Base-by-base conservation (phyloP, 495 filamentous ascomycete genomes). In the Penicillium parvum region DNA sequence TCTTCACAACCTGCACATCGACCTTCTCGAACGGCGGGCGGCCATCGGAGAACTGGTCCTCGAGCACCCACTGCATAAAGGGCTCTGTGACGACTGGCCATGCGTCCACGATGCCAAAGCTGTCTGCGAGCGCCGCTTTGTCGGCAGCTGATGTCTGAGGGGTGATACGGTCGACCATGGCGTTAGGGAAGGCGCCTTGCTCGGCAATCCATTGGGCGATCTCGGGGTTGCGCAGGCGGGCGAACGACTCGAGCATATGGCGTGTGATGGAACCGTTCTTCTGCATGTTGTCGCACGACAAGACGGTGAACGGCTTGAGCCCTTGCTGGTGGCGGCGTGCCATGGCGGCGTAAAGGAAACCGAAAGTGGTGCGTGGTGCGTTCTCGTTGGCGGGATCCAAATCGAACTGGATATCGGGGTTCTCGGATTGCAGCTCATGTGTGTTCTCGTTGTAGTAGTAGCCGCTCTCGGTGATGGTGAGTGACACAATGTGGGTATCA, bases 391-490 rank as follows among this genome's bases (percentile, higher is more conserved):
- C 61, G 4, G 64, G 57, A 50, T 67, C 44, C 18, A 71, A 61
- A 43, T 74, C 70, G 55, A 52, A 60, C 45, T 67, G 65, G 36
- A 74, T 74, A 49, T 72, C 69, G n/a, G 67, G 61, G 49, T 72
- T 53, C 36, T 72, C 63, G 47, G 44, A 53, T 34, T 66, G 60
- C 34, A 74, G 60, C 58, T 74, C 63, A 61, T 74, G 70, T 6
- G 68, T 62, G 61, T 74, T 74, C 48, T 74, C 70, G 47, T 74
- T 74, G 57, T 72, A 72, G 61, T 70, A 72, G 61, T 74, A 74
- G 30, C 70, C 70, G 53, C 67, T 69, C 55, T 74, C 70, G 43
- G 70, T 74, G 58, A 74, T 72, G 50, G 70, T 74, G 43, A 74
- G 66, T 18, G 70, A 74, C 12, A 74, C 70, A 26, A 74, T 74